Evolutionary conservation across 306 rosid species (phyloP).

Genomic region (Vachellia pachyceras): DNA sequence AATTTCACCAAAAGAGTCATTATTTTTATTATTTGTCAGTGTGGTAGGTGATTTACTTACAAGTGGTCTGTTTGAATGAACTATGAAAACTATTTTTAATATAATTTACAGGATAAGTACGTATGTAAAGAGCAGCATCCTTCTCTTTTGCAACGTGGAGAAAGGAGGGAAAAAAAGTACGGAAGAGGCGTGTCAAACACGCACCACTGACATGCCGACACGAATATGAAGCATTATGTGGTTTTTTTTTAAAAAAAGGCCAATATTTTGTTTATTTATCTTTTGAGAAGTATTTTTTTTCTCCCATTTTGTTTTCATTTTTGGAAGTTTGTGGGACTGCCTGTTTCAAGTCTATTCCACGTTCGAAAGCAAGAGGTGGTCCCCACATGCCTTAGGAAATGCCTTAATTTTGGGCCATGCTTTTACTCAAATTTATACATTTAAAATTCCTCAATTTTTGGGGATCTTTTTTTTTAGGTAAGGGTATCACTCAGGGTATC

Average conservation of each 20-base stretch:
- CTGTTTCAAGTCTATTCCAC: conserved; percentile 24
- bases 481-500: too few relatives aligned
- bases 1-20: too few relatives aligned
- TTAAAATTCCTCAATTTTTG: background rate
- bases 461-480: too few relatives aligned
- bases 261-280: background rate
- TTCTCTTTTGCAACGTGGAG: too few relatives aligned
- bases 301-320: background rate
- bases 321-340: conserved; percentile 33
- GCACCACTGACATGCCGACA: conserved; percentile 45
- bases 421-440: background rate
- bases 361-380: conserved; percentile 15
- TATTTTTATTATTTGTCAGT: too few relatives aligned
- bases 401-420: conserved; percentile 2
- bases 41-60: too few relatives aligned
- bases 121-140: too few relatives aligned
- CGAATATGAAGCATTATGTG: background rate
- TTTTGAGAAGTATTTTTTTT: background rate
- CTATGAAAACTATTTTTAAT: too few relatives aligned
- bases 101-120: too few relatives aligned
- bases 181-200: conserved; percentile 49
- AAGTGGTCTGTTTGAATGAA: too few relatives aligned
- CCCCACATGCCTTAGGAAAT: background rate
- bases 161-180: too few relatives aligned
- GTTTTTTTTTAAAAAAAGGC: background rate